Evolutionary conservation across 2,329 filamentous ascomycete species (phyloP).

Genomic region (Boeremia exigua): DNA sequence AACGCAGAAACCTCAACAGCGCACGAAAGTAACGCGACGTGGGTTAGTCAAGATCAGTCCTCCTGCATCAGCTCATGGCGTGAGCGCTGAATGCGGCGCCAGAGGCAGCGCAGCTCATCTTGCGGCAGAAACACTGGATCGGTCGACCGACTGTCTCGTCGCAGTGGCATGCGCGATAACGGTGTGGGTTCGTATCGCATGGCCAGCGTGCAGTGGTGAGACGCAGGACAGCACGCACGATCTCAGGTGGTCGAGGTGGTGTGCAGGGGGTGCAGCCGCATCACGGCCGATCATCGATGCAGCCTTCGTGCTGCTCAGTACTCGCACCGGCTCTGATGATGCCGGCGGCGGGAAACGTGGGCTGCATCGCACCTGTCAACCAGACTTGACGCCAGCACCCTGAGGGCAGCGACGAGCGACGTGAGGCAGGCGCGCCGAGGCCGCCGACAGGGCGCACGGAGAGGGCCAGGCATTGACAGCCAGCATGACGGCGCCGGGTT

Average conservation of each 20-base stretch:
- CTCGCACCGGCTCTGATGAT: not conserved
- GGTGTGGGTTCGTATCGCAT: not conserved
- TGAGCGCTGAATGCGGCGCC: conserved; percentile 16
- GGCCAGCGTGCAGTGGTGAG: conserved; percentile 5
- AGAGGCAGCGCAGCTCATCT: not conserved
- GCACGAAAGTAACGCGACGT: conserved; percentile 21
- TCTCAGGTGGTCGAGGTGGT: not conserved
- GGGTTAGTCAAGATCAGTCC: conserved; percentile 10
- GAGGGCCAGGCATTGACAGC: conserved; percentile 2
- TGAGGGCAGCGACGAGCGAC: too few relatives aligned
- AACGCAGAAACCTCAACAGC: conserved; percentile 6
- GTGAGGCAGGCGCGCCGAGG: too few relatives aligned
- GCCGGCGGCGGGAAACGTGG: not conserved
- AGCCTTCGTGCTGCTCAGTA: not conserved
- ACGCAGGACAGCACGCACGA: conserved; percentile 1
- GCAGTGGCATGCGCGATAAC: conserved; percentile 6
- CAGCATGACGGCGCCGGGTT: not conserved
- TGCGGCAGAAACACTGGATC: not conserved
- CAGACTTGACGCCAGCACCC: too few relatives aligned
- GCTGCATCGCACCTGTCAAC: too few relatives aligned
- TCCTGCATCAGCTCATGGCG: conserved; percentile 27
- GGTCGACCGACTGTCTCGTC: conserved; percentile 1
- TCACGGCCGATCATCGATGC: too few relatives aligned
- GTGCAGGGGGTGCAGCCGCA: conserved; percentile 5
- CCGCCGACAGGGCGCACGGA: not conserved